Evolutionary conservation across 768 basidiomycete genomes (phyloP).

Genomic region (Solioccasus polychromus): DNA sequence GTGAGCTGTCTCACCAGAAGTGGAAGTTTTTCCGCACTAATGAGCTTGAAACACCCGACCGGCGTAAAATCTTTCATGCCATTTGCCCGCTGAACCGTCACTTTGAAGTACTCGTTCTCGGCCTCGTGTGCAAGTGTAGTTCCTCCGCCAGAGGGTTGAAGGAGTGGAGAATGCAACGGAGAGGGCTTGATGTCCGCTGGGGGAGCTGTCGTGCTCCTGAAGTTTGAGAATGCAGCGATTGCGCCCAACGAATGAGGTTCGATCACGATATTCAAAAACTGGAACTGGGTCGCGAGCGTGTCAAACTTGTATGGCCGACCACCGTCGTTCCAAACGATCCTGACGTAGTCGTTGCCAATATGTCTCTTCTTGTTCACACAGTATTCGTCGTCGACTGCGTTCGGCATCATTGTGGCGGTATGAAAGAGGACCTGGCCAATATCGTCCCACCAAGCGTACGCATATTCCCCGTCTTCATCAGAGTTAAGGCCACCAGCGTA

Average conservation of each 20-base stretch:
- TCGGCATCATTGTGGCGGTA: conserved; percentile 97
- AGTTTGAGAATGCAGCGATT: conserved; percentile 82
- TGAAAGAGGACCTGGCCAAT: conserved; percentile 94
- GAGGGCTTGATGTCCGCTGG: conserved; percentile 16
- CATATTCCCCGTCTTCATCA: conserved; percentile 92
- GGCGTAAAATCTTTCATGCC: conserved; percentile 96
- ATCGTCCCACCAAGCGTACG: conserved; percentile 99
- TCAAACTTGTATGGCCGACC: conserved; percentile 87
- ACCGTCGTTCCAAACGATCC: conserved; percentile 97
- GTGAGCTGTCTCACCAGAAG: conserved; percentile 87
- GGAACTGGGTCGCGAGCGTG: conserved; percentile 89
- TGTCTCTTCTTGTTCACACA: conserved; percentile 89
- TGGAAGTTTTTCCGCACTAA: conserved; percentile 84
- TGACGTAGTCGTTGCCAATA: conserved; percentile 95
- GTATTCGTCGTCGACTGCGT: conserved; percentile 59
- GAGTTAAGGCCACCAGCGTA: conserved; percentile 91
- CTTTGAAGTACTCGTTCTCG: conserved; percentile 95
- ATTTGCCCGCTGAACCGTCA: conserved; percentile 81
- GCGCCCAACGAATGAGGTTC: conserved; percentile 87
- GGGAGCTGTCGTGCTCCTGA: conserved; percentile 14
- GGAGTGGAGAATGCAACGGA: conserved; percentile 19
- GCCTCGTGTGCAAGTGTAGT: conserved; percentile 42
- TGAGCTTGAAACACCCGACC: conserved; percentile 90
- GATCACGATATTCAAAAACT: conserved; percentile 96
- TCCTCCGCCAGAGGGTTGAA: conserved; percentile 11